These are phyloP conservation scores for Anthostomella pinea DNA, from an alignment of 2,329 filamentous ascomycete species.

Conservation along the genomic window DNA sequence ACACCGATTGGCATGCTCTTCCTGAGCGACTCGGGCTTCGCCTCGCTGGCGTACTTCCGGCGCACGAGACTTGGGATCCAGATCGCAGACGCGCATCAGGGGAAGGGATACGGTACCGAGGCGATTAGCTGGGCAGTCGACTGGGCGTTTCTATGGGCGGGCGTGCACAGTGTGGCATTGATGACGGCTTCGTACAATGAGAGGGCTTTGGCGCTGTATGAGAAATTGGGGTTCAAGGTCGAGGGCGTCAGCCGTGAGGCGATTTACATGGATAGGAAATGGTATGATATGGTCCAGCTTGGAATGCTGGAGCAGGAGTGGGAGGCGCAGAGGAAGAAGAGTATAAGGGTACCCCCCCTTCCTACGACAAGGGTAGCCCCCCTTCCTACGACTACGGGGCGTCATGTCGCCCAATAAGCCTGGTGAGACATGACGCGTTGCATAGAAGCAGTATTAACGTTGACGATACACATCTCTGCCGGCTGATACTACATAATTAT, in stretches of 20 bases:
- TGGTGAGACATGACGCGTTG: too few species aligned
- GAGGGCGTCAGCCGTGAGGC: conserved; percentile 43
- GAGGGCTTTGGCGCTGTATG: conserved; percentile 41
- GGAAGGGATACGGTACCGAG: conserved; percentile 44
- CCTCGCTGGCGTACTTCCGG: background rate
- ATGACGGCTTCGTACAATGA: conserved; percentile 40
- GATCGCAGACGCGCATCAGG: conserved; percentile 34
- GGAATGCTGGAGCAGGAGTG: conserved; percentile 40
- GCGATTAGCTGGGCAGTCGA: conserved; percentile 45
- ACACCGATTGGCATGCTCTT: conserved; percentile 1
- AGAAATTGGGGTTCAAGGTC: conserved; percentile 41
- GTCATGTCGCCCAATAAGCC: too few species aligned
- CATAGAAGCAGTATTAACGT: too few species aligned
- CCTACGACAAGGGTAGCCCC: too few species aligned
- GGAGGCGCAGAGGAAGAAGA: conserved; percentile 17
- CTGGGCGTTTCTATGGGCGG: conserved; percentile 44
- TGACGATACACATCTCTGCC: too few species aligned
- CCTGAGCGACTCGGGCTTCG: background rate
- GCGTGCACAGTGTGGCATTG: conserved; percentile 43
- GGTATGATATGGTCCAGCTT: conserved; percentile 33
- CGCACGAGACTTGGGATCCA: conserved; percentile 33
- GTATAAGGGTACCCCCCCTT: too few species aligned
- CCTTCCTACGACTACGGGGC: too few species aligned
- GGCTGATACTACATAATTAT: too few species aligned
- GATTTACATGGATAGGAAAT: conserved; percentile 42